A percentile compares a stretch with the other conserved stretches of the same genome.
These are phyloP conservation scores for Lindgomyces ingoldianus DNA, from an alignment of 495 filamentous ascomycete species.

Conservation along the genomic window DNA sequence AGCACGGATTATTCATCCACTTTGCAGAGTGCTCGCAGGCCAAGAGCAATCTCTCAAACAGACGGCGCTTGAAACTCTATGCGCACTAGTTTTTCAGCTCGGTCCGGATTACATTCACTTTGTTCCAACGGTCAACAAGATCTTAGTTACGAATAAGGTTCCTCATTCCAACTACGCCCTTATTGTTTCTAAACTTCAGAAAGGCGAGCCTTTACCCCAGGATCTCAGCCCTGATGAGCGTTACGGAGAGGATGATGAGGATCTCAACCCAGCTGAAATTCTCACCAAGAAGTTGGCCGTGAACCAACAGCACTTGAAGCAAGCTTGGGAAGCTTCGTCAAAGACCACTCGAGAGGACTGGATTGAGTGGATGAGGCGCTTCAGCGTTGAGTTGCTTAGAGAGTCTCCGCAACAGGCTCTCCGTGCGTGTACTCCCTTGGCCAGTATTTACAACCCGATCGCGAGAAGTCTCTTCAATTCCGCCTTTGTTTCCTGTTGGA, in stretches of 20 bases:
- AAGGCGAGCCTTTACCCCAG: slow-evolving; percentile 88
- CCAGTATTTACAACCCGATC: slow-evolving; percentile 84
- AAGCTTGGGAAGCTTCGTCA: slow-evolving; percentile 93
- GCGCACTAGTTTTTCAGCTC: slow-evolving; percentile 91
- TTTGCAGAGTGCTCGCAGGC: slow-evolving; percentile 74
- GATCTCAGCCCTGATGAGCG: slow-evolving; percentile 88
- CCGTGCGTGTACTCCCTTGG: slow-evolving; percentile 87
- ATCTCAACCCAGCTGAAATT: slow-evolving; percentile 76
- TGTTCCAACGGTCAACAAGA: slow-evolving; percentile 83
- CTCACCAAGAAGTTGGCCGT: slow-evolving; percentile 90
- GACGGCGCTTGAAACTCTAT: slow-evolving; percentile 92
- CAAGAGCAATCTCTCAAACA: slow-evolving; percentile 71
- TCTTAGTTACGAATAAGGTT: slow-evolving; percentile 61
- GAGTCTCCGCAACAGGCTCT: slow-evolving; percentile 95
- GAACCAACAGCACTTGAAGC: slow-evolving; percentile 95
- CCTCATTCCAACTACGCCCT: slow-evolving; percentile 86
- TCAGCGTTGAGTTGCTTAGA: slow-evolving; percentile 91
- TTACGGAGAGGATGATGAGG: slow-evolving; percentile 75
- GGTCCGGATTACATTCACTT: slow-evolving; percentile 94
- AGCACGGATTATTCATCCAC: slow-evolving; percentile 87
- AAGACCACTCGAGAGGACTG: slow-evolving; percentile 97
- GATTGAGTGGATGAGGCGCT: slow-evolving; percentile 97
- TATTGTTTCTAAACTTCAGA: slow-evolving; percentile 85
- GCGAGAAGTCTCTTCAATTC: slow-evolving; percentile 96
- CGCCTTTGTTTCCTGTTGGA: slow-evolving; percentile 98